Evolutionary conservation across 805 yeast species (phyloP), one percentile per base, ranked within the genome.

Genomic region (Myxozyma melibiosi): DNA sequence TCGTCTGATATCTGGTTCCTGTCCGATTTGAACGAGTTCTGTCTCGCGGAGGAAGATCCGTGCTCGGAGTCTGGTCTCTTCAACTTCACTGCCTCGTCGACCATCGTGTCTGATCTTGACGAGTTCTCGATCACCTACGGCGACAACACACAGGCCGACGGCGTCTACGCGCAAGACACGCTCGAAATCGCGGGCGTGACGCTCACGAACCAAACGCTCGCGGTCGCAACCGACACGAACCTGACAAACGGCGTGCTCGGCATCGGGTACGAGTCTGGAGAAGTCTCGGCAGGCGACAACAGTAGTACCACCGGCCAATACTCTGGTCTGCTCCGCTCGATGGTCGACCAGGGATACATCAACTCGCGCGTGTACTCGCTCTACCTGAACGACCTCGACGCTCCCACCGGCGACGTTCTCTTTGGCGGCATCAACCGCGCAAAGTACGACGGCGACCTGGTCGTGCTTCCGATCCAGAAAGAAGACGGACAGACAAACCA

Each of bases 1-100:
- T 85, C 90, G 0, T 78, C 86, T 1, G 92, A 86, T 67, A 68
- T 86, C 49, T 85, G 89, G 89, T 81, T 85, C 41, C 49, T 51
- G 44, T 50, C 61, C 22, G 54, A 47, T 35, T 54, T 57, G 34
- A 48, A 55, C 48, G 8, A 0, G 42, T 58, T 73, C 73, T 58
- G 61, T 66, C 48, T 52, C 28, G 45, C 58, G 44, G 22, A 46
- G 18, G 31, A 33, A 31, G 55, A 65, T 35, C 53, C 57, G 24
- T 69, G 72, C 49, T 40, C 65, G 6, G 50, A 46, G 1, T 55
- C 72, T 2, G 70, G 60, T 54, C 62, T 61, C 41, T 74, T 72
- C 53, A 60, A 68, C 49, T 49, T 65, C 20, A 53, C 58, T 40
- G 46, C 61, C 28, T 69, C 74, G 16, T 46, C 63, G 35, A 20